phyloP scores from a whole-genome alignment of 768 basidiomycete species.

The Strobilomyces dryophilus region DNA sequence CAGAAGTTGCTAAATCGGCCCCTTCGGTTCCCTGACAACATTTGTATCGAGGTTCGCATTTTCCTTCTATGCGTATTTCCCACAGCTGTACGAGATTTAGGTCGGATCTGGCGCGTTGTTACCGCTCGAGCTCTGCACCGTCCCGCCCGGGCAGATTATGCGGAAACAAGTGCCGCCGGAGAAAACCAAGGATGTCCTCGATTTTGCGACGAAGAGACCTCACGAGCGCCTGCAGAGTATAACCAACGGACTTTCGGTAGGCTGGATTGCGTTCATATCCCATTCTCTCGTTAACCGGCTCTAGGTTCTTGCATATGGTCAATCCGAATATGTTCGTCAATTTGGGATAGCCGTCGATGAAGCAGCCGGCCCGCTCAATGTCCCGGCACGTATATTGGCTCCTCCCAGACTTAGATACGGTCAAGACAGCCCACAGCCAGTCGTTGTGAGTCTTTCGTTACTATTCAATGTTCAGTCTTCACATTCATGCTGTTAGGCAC shows the following conservation, averaged over 20 bases:
- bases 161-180: conserved; percentile 67
- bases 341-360: conserved; percentile 66
- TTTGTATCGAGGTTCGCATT: conserved; percentile 61
- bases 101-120: conserved; percentile 57
- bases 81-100: conserved; percentile 35
- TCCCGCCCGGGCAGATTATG: conserved; percentile 66
- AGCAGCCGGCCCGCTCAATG: conserved; percentile 45
- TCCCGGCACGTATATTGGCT: conserved; percentile 59
- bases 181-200: conserved; percentile 57
- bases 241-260: conserved; percentile 47
- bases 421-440: conserved; percentile 46
- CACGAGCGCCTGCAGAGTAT: conserved; percentile 54
- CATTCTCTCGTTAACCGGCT: not conserved
- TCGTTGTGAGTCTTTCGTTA: conserved; percentile 43
- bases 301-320: conserved; percentile 62
- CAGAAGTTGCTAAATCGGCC: conserved; percentile 45
- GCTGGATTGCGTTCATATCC: not conserved
- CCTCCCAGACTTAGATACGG: conserved; percentile 71
- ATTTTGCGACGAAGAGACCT: conserved; percentile 66
- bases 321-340: conserved; percentile 69
- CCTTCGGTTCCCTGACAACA: conserved; percentile 56
- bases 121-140: conserved; percentile 63
- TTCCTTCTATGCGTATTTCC: conserved; percentile 1
- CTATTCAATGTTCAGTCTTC: not conserved
- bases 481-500: conserved; percentile 37